phyloP scores from a whole-genome alignment of 2,329 filamentous ascomycete genomes.

The Claviceps purpurea region DNA sequence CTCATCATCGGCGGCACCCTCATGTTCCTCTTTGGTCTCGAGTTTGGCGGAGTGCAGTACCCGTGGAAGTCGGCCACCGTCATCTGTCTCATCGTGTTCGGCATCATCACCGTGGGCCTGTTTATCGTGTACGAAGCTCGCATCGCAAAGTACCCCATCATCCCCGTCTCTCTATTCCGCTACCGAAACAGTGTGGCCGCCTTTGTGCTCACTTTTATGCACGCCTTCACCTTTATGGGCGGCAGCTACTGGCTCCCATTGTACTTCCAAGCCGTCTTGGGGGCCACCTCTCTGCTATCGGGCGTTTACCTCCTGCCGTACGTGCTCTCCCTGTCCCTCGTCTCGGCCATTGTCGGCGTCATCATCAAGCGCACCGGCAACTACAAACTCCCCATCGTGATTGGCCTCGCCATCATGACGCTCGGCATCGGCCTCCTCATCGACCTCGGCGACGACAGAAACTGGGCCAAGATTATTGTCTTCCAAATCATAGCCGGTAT shows the following conservation, averaged over 20 bases:
- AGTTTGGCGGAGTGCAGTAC: conserved; percentile 64
- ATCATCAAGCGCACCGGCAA: conserved; percentile 51
- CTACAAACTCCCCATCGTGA: conserved; percentile 48
- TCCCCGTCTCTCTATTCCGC: conserved; percentile 60
- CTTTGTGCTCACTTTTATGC: conserved; percentile 54
- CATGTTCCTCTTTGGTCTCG: conserved; percentile 76
- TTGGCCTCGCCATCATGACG: conserved; percentile 43
- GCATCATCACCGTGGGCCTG: conserved; percentile 44
- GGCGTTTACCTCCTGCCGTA: conserved; percentile 64
- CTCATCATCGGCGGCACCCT: conserved; percentile 63
- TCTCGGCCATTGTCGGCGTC: conserved; percentile 43
- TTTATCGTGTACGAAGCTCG: conserved; percentile 65
- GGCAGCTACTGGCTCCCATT: conserved; percentile 70
- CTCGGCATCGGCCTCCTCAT: conserved; percentile 54
- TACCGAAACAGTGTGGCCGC: conserved; percentile 51
- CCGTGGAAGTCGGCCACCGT: conserved; percentile 67
- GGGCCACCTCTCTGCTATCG: conserved; percentile 53
- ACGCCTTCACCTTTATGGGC: conserved; percentile 66
- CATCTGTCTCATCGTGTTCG: conserved; percentile 67
- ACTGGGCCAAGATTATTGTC: conserved; percentile 43
- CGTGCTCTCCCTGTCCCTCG: conserved; percentile 51
- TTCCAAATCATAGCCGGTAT: conserved; percentile 51
- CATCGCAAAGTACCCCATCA: conserved; percentile 62
- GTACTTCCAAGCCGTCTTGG: conserved; percentile 68
- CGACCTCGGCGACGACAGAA: conserved; percentile 41